A percentile compares a stretch with the other conserved stretches of the same genome.
Conservation (phyloP, 371 early-diverging fungal genomes). For the Mucor sp. region DNA sequence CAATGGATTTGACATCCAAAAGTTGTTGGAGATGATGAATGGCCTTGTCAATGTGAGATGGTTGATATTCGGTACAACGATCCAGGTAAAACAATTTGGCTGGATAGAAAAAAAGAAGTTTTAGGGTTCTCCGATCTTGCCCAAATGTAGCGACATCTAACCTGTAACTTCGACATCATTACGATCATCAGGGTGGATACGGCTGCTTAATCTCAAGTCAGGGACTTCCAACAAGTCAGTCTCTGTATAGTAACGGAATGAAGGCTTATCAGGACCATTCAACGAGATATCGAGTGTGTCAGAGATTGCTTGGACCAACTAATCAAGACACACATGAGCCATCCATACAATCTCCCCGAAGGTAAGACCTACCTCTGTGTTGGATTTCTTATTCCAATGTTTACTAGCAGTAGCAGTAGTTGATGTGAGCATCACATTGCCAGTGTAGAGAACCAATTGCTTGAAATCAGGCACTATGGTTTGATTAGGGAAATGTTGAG, state of each 20-base stretch:
- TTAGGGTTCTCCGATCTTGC: neutral
- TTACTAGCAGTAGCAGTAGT: slow-evolving; percentile 42
- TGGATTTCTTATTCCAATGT: slow-evolving; percentile 46
- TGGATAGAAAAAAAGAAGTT: slow-evolving; percentile 15
- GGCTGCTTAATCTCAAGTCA: slow-evolving; percentile 42
- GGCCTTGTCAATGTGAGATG: slow-evolving; percentile 34
- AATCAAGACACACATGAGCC: neutral
- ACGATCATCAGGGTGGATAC: slow-evolving; percentile 46
- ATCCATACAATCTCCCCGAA: neutral
- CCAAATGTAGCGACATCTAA: slow-evolving; percentile 5
- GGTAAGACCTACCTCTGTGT: slow-evolving; percentile 47
- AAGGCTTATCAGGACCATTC: slow-evolving; percentile 21
- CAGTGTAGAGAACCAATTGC: slow-evolving; percentile 52
- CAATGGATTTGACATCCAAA: slow-evolving; percentile 43
- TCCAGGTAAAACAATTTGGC: slow-evolving; percentile 53
- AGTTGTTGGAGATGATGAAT: slow-evolving; percentile 41
- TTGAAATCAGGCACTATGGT: slow-evolving; percentile 37
- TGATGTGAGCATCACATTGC: slow-evolving; percentile 57
- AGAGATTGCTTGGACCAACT: slow-evolving; percentile 54
- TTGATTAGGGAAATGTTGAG: slow-evolving; percentile 22
- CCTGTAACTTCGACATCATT: slow-evolving; percentile 60
- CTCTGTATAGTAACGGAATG: slow-evolving; percentile 31
- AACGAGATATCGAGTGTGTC: slow-evolving; percentile 52
- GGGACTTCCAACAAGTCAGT: slow-evolving; percentile 41
- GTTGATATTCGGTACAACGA: slow-evolving; percentile 17